These are phyloP conservation scores for Leucosporidium creatinivorum DNA, from an alignment of 768 basidiomycete species.

Conservation along the genomic window DNA sequence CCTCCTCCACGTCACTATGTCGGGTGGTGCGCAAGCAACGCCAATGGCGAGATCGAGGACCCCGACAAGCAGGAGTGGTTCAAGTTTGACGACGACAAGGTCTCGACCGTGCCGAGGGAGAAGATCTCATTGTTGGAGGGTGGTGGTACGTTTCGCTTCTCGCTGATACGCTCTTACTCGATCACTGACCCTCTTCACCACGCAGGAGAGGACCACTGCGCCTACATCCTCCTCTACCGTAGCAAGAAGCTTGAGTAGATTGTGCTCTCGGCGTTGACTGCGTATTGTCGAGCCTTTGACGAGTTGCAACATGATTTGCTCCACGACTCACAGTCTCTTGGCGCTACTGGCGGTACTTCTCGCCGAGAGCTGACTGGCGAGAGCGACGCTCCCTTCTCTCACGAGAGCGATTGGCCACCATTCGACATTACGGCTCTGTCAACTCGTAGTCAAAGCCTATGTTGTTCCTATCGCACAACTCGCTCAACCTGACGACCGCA, in stretches of 20 bases:
- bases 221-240: slow-evolving; percentile 82
- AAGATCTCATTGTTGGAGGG: slow-evolving; percentile 79
- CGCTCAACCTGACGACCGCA: no score
- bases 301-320: no score
- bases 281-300: no score
- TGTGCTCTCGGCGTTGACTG: background rate
- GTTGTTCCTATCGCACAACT: no score
- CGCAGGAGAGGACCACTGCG: slow-evolving; percentile 64
- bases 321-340: no score
- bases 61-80: slow-evolving; percentile 64
- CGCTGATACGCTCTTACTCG: background rate
- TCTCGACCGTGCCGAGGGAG: slow-evolving; percentile 70
- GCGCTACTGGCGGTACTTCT: no score
- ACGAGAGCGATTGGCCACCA: no score
- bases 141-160: slow-evolving; percentile 50
- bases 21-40: slow-evolving; percentile 60
- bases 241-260: slow-evolving; percentile 33
- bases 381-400: no score
- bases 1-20: slow-evolving; percentile 63
- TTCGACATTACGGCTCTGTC: no score
- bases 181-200: background rate
- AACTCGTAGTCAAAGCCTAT: no score
- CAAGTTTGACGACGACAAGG: slow-evolving; percentile 96
- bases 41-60: slow-evolving; percentile 43
- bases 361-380: no score